A percentile compares a stretch with the other conserved stretches of the same genome.
Evolutionary conservation across 1,139 yeast species (phyloP).

Genomic region (Ogataea hybrid): DNA sequence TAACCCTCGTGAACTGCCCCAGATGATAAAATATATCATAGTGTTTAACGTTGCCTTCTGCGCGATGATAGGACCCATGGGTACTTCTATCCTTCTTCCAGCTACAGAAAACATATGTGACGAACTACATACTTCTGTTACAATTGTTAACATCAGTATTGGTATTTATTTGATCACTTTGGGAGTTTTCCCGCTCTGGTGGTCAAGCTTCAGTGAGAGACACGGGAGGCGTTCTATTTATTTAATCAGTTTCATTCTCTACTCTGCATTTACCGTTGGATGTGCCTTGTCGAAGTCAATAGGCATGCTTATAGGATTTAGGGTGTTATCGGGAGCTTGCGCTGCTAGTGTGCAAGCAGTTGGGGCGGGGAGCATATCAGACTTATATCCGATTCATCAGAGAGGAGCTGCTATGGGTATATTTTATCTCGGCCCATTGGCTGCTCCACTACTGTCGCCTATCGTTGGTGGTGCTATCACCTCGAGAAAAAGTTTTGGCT

Average conservation of each 20-base stretch:
- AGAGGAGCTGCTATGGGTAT: conserved; percentile 82
- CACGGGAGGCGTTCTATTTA: conserved; percentile 77
- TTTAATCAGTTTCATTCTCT: conserved; percentile 60
- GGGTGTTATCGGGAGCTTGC: conserved; percentile 75
- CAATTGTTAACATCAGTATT: conserved; percentile 71
- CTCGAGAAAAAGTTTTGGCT: conserved; percentile 57
- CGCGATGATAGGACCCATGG: conserved; percentile 86
- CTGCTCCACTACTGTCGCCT: conserved; percentile 82
- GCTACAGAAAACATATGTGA: conserved; percentile 62
- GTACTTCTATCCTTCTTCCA: conserved; percentile 82
- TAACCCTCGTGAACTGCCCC: conserved; percentile 67
- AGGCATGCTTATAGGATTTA: conserved; percentile 59
- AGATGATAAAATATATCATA: conserved; percentile 46
- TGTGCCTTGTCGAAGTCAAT: conserved; percentile 66
- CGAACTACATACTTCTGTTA: conserved; percentile 53
- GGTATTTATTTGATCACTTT: conserved; percentile 73
- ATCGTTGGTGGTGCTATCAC: conserved; percentile 78
- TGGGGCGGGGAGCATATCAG: conserved; percentile 88
- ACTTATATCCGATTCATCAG: conserved; percentile 61
- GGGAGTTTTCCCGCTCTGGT: conserved; percentile 86
- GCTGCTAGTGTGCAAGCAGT: conserved; percentile 87
- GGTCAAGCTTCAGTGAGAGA: conserved; percentile 77
- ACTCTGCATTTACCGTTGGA: conserved; percentile 68
- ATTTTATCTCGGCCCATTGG: conserved; percentile 76
- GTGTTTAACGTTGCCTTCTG: conserved; percentile 70